These are phyloP conservation scores for Somion occarium DNA, from an alignment of 1,284 basidiomycete genomes.

Conservation along the genomic window DNA sequence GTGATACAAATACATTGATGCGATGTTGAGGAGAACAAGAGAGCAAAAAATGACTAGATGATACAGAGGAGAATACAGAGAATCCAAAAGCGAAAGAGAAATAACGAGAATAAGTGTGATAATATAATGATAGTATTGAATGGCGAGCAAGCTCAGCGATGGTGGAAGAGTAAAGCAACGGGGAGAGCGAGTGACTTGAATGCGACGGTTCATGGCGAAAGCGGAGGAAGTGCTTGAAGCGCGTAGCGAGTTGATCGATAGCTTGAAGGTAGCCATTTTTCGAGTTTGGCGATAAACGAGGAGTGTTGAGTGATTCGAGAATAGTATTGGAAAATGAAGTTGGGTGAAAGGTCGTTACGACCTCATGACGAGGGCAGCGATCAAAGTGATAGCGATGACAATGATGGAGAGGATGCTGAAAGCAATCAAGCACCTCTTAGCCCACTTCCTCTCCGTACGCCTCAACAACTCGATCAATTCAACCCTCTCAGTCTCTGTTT, in stretches of 20 bases:
- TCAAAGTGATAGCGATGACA: constrained; percentile 13
- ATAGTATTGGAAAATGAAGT: background rate
- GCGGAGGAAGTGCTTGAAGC: background rate
- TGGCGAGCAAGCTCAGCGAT: background rate
- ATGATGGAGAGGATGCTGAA: constrained; percentile 14
- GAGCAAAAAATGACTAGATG: background rate
- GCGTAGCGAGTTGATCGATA: background rate
- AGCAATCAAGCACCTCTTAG: constrained; percentile 32
- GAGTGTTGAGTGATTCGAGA: background rate
- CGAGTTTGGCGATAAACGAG: background rate
- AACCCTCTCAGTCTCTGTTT: constrained; percentile 31
- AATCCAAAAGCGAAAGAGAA: background rate
- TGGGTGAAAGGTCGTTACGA: background rate
- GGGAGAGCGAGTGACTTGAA: background rate
- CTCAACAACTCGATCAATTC: constrained; percentile 33
- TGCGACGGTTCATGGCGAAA: background rate
- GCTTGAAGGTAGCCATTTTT: background rate
- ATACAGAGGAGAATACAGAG: background rate
- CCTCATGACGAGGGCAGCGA: constrained; percentile 13
- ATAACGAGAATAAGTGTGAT: background rate
- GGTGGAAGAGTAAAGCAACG: background rate
- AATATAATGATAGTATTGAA: background rate
- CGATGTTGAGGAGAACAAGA: background rate
- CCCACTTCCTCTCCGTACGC: constrained; percentile 35
- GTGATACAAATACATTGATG: background rate